A percentile compares a stretch with the other conserved stretches of the same genome.
These are phyloP conservation scores for Oxyria digyna DNA, from an alignment of 148 eudicot genomes.

Conservation along the genomic window DNA sequence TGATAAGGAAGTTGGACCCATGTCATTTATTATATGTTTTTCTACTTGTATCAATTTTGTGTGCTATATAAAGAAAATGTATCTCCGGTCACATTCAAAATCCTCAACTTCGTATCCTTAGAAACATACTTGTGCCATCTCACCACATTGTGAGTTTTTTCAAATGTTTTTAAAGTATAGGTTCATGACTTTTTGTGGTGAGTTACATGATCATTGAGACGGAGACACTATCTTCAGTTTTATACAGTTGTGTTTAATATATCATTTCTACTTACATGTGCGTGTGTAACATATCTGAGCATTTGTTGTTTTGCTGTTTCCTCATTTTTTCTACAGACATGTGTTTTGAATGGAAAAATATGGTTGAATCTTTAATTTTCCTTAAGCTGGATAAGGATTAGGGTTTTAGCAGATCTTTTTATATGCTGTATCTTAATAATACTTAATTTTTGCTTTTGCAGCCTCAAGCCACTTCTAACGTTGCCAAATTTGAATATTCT, in stretches of 20 bases:
- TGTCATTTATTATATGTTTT: background rate
- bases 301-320: background rate
- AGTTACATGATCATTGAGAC: background rate
- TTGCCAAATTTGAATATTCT: slow-evolving; percentile 21
- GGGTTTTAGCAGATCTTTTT: background rate
- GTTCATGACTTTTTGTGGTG: background rate
- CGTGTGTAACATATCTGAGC: background rate
- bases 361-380: background rate
- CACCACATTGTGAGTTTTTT: background rate
- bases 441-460: slow-evolving; percentile 17
- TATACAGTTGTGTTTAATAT: background rate
- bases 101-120: background rate
- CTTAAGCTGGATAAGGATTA: background rate
- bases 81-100: background rate
- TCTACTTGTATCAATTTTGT: background rate
- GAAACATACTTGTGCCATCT: background rate
- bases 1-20: background rate
- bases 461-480: slow-evolving; percentile 31
- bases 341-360: background rate
- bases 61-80: background rate
- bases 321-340: background rate
- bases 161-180: background rate
- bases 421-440: background rate
- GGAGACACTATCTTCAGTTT: background rate
- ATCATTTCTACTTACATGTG: background rate